A percentile compares a stretch with the other conserved stretches of the same genome.
Evolutionary conservation across 148 eudicot genomes (phyloP).

Genomic region (Vaccinium vitisidaea): DNA sequence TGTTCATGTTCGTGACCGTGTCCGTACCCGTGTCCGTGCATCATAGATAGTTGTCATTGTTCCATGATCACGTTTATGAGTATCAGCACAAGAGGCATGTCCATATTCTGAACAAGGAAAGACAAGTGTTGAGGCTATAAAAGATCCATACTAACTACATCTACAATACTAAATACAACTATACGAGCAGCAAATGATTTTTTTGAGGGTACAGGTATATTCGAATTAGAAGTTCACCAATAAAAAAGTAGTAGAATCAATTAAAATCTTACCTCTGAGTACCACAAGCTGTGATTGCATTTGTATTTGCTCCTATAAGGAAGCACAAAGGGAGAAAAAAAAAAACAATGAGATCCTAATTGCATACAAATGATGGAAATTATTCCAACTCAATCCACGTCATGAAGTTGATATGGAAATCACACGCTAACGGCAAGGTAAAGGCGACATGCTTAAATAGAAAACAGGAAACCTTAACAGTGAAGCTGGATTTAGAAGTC

Average conservation of each 20-base stretch:
- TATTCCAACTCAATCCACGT: not conserved
- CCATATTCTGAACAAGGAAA: not conserved
- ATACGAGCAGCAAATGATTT: not conserved
- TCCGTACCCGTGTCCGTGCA: too few species aligned
- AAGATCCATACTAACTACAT: not conserved
- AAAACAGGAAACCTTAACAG: not conserved
- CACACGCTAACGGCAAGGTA: not conserved
- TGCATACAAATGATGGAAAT: not conserved
- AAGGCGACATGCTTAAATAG: not conserved
- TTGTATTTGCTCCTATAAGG: constrained; percentile 42
- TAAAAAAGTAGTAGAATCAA: not conserved
- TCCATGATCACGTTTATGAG: constrained; percentile 24
- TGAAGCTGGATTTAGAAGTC: too few species aligned
- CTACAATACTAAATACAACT: not conserved
- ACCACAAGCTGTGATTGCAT: constrained; percentile 58
- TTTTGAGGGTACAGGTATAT: not conserved
- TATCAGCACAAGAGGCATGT: constrained; percentile 30
- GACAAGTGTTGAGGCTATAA: not conserved
- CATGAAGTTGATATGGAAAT: too few species aligned
- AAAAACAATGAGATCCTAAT: not conserved
- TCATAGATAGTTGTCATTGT: too few species aligned
- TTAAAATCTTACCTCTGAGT: constrained; percentile 48
- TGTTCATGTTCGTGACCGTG: too few species aligned
- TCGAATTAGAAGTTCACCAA: not conserved
- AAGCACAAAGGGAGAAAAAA: not conserved